Base-by-base conservation (phyloP, 2,329 filamentous ascomycete species). In the Trichoderma sp. region DNA sequence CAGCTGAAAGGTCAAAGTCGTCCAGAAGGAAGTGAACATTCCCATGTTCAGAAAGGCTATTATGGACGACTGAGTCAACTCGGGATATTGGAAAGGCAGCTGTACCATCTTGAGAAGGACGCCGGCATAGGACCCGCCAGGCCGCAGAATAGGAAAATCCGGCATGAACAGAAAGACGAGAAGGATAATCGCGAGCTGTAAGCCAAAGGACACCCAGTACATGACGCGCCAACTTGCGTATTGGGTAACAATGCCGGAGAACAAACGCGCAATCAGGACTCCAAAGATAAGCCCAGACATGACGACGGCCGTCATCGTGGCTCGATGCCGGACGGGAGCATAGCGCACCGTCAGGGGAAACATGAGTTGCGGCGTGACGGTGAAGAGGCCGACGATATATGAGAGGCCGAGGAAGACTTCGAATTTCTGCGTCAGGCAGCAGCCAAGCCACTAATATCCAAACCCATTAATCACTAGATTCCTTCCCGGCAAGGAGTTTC, bases 281-380 rank as follows among this genome's bases (percentile, higher is more conserved):
- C 92, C 92, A 1, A 94, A 85, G 55, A 93, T 86, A 1, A 95
- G 82, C 1, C 92, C 92, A 0, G 90, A 92, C 2, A 92, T 89
- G 8, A 94, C 90, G 69, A 95, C 88, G 6, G 91, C 90, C 5
- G 95, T 83, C 14, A 90, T 88, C 31, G 88, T 87, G 0, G 91
- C 91, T 14, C 91, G 88, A 33, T 89, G 86, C 53, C 89, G 81
- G 0, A 87, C 83, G 0, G 92, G 91, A 0, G 92, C 92, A 21
- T 95, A 88, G 74, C 95, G 92, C 2, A 92, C 91, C 0, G 94
- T 91, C 0, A 96, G 83, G 0, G 92, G 92, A 19, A 96, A 88
- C 91, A 96, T 93, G 67, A 91, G 81, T 78, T 91, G 89, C 14
- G 69, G 64, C 37, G 69, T 68, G 56, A 70, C 69, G 52, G 64